Evolutionary conservation across 257 asterid genomes (phyloP), one percentile per base, ranked within the genome.

Genomic region (Ophiorrhiza pumila): DNA sequence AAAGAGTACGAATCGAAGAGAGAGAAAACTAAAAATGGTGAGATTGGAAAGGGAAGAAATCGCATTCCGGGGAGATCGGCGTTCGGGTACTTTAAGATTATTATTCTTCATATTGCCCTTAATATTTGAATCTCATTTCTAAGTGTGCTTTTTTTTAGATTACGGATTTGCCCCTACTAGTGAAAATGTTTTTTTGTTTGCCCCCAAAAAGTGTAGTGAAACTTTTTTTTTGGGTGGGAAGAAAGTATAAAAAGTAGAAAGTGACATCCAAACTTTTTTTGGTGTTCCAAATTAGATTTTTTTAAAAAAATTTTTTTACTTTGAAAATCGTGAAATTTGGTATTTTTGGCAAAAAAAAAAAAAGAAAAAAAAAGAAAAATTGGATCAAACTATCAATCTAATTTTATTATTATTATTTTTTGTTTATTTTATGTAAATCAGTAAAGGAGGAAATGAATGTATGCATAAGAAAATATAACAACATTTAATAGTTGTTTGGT

Each of bases 51-150:
- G 22, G 20, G 58, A 58, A 42, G 76, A 27, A 32, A 71, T 75
- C 37, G 64, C 34, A 14, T n/a, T 37, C 52, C 46, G 11, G 35
- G 13, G 74, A 53, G 74, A 69, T 69, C 74, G 74, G 65, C 52
- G 42, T n/a, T 0, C 39, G 65, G 69, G 34, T 53, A 39, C 27
- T 55, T 39, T 56, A 39, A 32, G 23, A 12, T 7, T 31, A 31
- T 12, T 67, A 43, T 45, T 23, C 13, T 12, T 52, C 22, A 32
- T 63, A 39, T 37, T 37, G 8, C 29, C 53, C 50, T n/a, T n/a
- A n/a, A n/a, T n/a, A n/a, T n/a, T n/a, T 34, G 17, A n/a, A n/a
- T 20, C 52, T 53, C 52, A 13, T 4, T n/a, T n/a, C n/a, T n/a
- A n/a, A n/a, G 22, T 4, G 34, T 34, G 55, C 55, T 25, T 23